phyloP scores from a whole-genome alignment of 2,329 filamentous ascomycete species.

The Annulohypoxylon truncatum region DNA sequence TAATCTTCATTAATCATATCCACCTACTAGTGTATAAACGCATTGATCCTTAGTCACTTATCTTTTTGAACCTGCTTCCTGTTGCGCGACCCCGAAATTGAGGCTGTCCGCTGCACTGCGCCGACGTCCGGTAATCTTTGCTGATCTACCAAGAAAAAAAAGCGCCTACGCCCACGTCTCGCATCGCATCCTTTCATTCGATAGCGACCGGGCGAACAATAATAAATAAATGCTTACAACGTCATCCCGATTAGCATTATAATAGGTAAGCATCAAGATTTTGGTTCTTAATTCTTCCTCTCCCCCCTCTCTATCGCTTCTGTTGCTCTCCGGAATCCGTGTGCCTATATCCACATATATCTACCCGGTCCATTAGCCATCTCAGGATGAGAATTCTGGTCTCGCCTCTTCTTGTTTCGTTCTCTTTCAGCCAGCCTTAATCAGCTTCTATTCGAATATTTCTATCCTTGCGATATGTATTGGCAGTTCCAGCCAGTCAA shows the following conservation, averaged over 20 bases:
- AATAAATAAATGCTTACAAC: slow-evolving; percentile 24
- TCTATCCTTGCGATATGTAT: background rate
- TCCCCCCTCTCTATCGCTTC: background rate
- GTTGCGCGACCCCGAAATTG: slow-evolving; percentile 14
- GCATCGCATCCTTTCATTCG: slow-evolving; percentile 28
- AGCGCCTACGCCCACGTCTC: slow-evolving; percentile 1
- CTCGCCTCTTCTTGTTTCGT: background rate
- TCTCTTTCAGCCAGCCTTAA: background rate
- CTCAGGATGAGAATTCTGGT: background rate
- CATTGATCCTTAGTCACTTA: background rate
- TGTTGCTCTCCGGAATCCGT: background rate
- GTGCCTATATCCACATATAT: background rate
- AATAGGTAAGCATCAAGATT: slow-evolving; percentile 36
- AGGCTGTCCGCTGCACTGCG: slow-evolving; percentile 24
- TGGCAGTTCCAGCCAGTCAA: slow-evolving; percentile 16
- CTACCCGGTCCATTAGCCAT: background rate
- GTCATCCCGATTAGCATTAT: slow-evolving; percentile 24
- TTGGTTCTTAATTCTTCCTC: slow-evolving; percentile 21
- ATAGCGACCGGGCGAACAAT: slow-evolving; percentile 14
- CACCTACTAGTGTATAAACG: background rate
- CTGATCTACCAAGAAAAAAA: slow-evolving; percentile 30
- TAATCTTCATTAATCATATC: background rate
- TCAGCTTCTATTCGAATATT: background rate
- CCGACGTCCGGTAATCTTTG: slow-evolving; percentile 31
- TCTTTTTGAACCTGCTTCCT: background rate